Percentiles rank a stretch among this genome's conserved stretches.
phyloP scores from a whole-genome alignment of 2,329 filamentous ascomycete species.

The Zarea fungicola region DNA sequence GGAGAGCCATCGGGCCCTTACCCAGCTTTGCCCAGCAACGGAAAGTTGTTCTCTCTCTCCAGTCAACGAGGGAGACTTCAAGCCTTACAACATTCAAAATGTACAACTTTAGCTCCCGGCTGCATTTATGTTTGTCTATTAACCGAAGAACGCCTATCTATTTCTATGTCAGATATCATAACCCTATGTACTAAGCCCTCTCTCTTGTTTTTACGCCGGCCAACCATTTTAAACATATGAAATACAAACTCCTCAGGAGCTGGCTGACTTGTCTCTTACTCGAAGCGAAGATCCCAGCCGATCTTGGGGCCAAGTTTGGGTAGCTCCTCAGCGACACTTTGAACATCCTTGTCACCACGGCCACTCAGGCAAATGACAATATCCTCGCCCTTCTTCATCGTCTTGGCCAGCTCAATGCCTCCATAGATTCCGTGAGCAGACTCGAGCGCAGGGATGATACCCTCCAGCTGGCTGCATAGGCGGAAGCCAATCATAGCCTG shows the following conservation, averaged over 20 bases:
- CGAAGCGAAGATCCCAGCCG: constrained; percentile 64
- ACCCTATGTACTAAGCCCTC: neutral
- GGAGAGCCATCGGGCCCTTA: too few species aligned
- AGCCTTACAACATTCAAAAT: too few species aligned
- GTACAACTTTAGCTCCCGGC: too few species aligned
- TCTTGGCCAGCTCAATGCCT: constrained; percentile 85
- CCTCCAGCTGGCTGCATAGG: constrained; percentile 79
- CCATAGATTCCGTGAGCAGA: constrained; percentile 89
- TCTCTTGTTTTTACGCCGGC: neutral
- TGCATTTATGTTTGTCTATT: too few species aligned
- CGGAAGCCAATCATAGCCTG: constrained; percentile 86
- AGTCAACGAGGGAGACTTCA: too few species aligned
- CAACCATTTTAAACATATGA: neutral
- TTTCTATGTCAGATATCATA: neutral
- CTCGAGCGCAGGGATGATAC: constrained; percentile 94
- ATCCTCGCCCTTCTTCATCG: constrained; percentile 81
- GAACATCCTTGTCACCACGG: constrained; percentile 95
- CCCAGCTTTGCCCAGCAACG: too few species aligned
- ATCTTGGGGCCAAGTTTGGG: constrained; percentile 85
- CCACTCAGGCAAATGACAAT: constrained; percentile 92
- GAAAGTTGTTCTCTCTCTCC: too few species aligned
- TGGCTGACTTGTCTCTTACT: constrained; percentile 22
- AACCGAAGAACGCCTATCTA: neutral
- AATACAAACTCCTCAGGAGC: neutral
- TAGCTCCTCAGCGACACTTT: constrained; percentile 93